Evolutionary conservation across 768 basidiomycete species (phyloP).

Genomic region (Boletus rubescentipes): DNA sequence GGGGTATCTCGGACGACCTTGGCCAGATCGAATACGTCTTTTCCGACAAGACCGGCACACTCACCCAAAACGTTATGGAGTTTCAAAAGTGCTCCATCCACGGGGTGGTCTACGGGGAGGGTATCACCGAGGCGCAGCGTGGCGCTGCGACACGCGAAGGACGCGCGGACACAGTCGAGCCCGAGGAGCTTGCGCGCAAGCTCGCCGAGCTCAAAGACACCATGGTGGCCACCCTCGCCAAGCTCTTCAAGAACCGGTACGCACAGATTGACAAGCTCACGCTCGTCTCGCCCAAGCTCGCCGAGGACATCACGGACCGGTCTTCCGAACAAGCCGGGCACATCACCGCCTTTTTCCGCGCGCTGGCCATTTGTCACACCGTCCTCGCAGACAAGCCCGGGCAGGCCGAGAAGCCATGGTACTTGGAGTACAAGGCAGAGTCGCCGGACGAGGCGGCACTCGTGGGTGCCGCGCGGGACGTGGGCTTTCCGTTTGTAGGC

Average conservation of each 20-base stretch:
- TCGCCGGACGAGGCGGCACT: slow-evolving; percentile 95
- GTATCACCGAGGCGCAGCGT: slow-evolving; percentile 91
- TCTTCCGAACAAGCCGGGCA: slow-evolving; percentile 58
- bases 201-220: slow-evolving; percentile 63
- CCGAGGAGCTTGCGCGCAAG: slow-evolving; percentile 67
- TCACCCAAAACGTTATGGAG: slow-evolving; percentile 99
- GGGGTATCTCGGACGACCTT: slow-evolving; percentile 98
- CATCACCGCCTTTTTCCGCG: slow-evolving; percentile 88
- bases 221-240: slow-evolving; percentile 77
- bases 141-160: slow-evolving; percentile 88
- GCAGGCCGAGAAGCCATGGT: slow-evolving; percentile 55
- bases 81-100: slow-evolving; percentile 93
- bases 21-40: slow-evolving; percentile 97
- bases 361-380: slow-evolving; percentile 90
- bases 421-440: slow-evolving; percentile 91
- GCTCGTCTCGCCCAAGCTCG: slow-evolving; percentile 83
- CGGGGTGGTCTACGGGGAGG: slow-evolving; percentile 88
- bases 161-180: slow-evolving; percentile 58
- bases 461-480: slow-evolving; percentile 88
- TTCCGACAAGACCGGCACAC: slow-evolving; percentile 94
- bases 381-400: slow-evolving; percentile 82
- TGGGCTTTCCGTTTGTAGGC: slow-evolving; percentile 86
- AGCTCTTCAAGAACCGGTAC: slow-evolving; percentile 86
- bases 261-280: slow-evolving; percentile 79
- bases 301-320: slow-evolving; percentile 69